These are phyloP conservation scores for Plicaturopsis crispa DNA, from an alignment of 768 basidiomycete genomes.

Conservation along the genomic window DNA sequence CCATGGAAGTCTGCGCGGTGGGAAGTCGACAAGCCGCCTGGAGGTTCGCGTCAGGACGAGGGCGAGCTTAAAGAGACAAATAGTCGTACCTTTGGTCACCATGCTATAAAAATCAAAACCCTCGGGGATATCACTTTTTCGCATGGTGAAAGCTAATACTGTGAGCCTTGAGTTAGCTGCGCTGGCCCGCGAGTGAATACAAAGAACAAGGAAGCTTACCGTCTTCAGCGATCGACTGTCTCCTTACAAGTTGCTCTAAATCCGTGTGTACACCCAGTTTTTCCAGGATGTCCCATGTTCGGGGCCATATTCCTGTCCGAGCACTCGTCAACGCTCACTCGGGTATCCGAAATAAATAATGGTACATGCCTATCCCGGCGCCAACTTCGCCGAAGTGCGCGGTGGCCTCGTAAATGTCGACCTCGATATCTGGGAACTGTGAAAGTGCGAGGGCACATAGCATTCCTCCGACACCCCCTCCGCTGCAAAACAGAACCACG, in stretches of 20 bases:
- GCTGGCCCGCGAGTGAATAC: conserved; percentile 4
- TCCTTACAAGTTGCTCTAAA: conserved; percentile 9
- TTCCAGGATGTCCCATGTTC: conserved; percentile 34
- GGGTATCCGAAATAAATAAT: no score
- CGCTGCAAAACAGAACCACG: no score
- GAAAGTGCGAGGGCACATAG: conserved; percentile 26
- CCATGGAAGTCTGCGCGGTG: conserved; percentile 31
- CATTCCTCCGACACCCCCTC: conserved; percentile 34
- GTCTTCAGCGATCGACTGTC: conserved; percentile 12
- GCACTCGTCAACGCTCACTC: no score
- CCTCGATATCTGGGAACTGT: conserved; percentile 16
- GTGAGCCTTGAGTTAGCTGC: background rate
- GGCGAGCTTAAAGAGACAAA: no score
- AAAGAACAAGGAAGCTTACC: conserved; percentile 9
- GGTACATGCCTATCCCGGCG: conserved; percentile 34
- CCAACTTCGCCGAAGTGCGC: conserved; percentile 32
- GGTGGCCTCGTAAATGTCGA: conserved; percentile 36
- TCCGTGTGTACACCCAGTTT: conserved; percentile 31
- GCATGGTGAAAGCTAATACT: conserved; percentile 15
- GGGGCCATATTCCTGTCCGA: no score
- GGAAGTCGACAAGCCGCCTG: conserved; percentile 21
- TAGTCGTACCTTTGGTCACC: conserved; percentile 15
- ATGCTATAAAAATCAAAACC: conserved; percentile 21
- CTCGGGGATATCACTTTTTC: conserved; percentile 25
- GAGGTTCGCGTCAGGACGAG: background rate